Percentiles rank a stretch among this genome's conserved stretches.
Conservation (phyloP, 2,329 filamentous ascomycete species). For the Thielaviopsis musarum region DNA sequence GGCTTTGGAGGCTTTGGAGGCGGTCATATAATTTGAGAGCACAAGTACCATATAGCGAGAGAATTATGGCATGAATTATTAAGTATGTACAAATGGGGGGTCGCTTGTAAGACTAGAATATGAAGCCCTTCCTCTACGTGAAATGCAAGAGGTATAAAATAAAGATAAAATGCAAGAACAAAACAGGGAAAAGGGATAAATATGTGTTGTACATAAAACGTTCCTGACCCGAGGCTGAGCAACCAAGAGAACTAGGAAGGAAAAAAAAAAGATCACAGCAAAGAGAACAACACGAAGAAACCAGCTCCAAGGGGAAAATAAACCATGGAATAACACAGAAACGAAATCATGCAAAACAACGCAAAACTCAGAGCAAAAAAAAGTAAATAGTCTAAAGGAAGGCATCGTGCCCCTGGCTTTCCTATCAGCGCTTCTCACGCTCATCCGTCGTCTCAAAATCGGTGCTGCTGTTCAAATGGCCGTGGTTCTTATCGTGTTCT, state of each 20-base stretch:
- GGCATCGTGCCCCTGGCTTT: neutral
- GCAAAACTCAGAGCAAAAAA: neutral
- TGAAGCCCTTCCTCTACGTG: neutral
- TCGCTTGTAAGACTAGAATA: neutral
- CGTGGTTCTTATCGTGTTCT: neutral
- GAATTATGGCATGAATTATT: neutral
- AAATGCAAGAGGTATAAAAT: neutral
- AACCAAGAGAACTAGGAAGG: neutral
- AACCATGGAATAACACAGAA: neutral
- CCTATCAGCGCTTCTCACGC: conserved; percentile 3
- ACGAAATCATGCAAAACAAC: neutral
- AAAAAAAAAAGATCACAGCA: neutral
- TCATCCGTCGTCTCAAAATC: conserved; percentile 5
- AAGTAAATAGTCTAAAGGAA: neutral
- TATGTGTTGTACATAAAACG: neutral
- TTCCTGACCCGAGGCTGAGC: neutral
- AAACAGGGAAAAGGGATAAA: neutral
- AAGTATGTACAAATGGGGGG: neutral
- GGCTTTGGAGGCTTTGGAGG: conserved; percentile 16
- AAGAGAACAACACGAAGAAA: neutral
- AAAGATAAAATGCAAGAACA: neutral
- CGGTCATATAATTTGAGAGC: conserved; percentile 17
- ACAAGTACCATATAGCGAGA: neutral
- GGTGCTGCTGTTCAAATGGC: neutral
- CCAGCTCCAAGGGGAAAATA: neutral